Evolutionary conservation across 208 protist species (phyloP).

Genomic region (Leishmania amazonensis): DNA sequence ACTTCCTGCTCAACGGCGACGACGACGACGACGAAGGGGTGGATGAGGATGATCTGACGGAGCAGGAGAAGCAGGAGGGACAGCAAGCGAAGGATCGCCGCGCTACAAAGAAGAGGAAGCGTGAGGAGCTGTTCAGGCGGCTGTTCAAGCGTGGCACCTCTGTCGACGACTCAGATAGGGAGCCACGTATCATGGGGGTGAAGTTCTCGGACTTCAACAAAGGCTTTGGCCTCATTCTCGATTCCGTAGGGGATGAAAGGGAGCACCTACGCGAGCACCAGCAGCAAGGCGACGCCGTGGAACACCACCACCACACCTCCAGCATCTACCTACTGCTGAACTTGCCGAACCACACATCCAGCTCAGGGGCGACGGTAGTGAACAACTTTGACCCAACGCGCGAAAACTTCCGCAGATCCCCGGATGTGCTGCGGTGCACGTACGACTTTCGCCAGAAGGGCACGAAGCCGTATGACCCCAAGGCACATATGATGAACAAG

Average conservation of each 20-base stretch:
- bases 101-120: slow-evolving; percentile 41
- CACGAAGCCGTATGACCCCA: slow-evolving; percentile 36
- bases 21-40: slow-evolving; percentile 56
- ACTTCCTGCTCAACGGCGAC: slow-evolving; percentile 65
- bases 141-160: slow-evolving; percentile 76
- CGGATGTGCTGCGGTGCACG: slow-evolving; percentile 52
- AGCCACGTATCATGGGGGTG: slow-evolving; percentile 73
- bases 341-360: slow-evolving; percentile 51
- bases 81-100: slow-evolving; percentile 30
- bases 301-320: slow-evolving; percentile 53
- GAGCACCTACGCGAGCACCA: slow-evolving; percentile 33
- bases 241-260: slow-evolving; percentile 67
- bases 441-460: slow-evolving; percentile 76
- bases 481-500: slow-evolving; percentile 20
- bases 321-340: slow-evolving; percentile 71
- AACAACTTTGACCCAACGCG: slow-evolving; percentile 70
- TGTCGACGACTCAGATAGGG: slow-evolving; percentile 48
- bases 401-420: slow-evolving; percentile 47
- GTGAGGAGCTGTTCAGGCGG: slow-evolving; percentile 64
- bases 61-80: slow-evolving; percentile 36
- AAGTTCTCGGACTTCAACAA: slow-evolving; percentile 80
- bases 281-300: slow-evolving; percentile 24
- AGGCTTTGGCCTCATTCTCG: slow-evolving; percentile 69
- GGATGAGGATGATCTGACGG: slow-evolving; percentile 51
- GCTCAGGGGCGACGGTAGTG: slow-evolving; percentile 26